Base-by-base conservation (phyloP, 148 eudicot species). In the Amaranthus palmeri region DNA sequence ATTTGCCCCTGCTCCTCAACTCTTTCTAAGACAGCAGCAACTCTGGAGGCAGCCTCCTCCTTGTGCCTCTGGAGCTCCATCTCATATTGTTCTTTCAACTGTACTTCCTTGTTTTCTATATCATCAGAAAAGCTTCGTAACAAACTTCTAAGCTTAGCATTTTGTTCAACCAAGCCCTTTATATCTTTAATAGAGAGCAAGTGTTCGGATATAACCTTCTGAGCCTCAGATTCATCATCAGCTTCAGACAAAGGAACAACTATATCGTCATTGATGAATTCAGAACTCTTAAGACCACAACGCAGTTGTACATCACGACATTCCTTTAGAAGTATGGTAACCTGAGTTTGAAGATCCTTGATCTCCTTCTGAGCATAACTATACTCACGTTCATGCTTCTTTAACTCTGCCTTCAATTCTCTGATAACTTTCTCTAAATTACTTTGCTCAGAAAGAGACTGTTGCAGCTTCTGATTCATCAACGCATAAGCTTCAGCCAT, bases 301-400 rank as follows among this genome's bases (percentile, higher is more conserved):
- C 98, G 96, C 72, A 95, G 58, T 73, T 95, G 98, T 67, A 95
- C 81, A 83, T 95, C 98, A 61, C 92, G 97, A 67, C 98, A 95
- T 78, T 95, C 97, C 79, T 95, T 95, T 44, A 95, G 65, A 64
- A 95, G 93, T 6, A 91, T 77, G 8, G 96, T 73, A 73, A 90
- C 95, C 96, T 95, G 92, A 65, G 85, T 86, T 75, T 95, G 93
- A 74, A 95, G 97, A 81, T 95, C 98, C 46, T 60, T 71, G 71
- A 85, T 85, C 83, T 95, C 98, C 72, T 84, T 89, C 74, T 89
- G 86, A 10, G 90, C 83, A 67, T 76, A 52, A 70, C 75, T 74
- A 77, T 76, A 81, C 54, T 89, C 98, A 58, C 97, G 93, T 72
- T 95, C 97, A 76, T 76, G 85, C 82, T 86, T 95, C 79, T 78